Evolutionary conservation across 1,284 basidiomycete species (phyloP).

Genomic region (Ceratobasidium sp.): DNA sequence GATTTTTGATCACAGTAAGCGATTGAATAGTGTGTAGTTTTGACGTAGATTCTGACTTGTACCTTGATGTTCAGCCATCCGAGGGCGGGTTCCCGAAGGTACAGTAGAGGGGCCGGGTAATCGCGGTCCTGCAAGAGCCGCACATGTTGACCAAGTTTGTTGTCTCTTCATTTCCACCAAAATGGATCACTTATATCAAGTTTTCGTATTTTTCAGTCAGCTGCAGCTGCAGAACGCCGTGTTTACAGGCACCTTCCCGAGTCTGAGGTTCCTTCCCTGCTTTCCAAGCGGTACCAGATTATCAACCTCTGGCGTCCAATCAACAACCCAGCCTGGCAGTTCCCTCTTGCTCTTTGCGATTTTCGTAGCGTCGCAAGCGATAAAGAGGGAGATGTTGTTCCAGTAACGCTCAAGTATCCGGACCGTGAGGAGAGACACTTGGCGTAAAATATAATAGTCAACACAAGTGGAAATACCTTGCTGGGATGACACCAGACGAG

Average conservation of each 20-base stretch:
- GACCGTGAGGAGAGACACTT: conserved; percentile 72
- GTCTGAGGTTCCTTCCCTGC: conserved; percentile 63
- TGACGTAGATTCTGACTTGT: background rate
- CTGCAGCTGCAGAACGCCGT: conserved; percentile 63
- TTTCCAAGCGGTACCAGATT: conserved; percentile 70
- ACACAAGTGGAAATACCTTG: conserved; percentile 76
- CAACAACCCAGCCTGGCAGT: conserved; percentile 65
- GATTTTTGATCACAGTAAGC: conserved; percentile 74
- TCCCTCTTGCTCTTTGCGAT: conserved; percentile 75
- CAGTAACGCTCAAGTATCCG: conserved; percentile 67
- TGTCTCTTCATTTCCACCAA: conserved; percentile 50
- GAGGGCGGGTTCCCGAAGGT: conserved; percentile 61
- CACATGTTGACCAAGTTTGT: background rate
- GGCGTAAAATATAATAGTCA: conserved; percentile 67
- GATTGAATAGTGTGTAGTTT: background rate
- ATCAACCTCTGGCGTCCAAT: conserved; percentile 82
- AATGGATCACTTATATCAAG: too few relatives aligned
- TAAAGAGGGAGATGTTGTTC: conserved; percentile 61
- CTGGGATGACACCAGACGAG: conserved; percentile 74
- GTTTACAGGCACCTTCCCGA: conserved; percentile 70
- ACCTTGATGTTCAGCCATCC: conserved; percentile 59
- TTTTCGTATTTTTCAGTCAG: conserved; percentile 60
- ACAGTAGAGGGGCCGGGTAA: conserved; percentile 58
- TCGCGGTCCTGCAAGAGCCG: conserved; percentile 62
- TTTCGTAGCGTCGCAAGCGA: conserved; percentile 65